These are phyloP conservation scores for Phanerodontia chrysosporium DNA, from an alignment of 768 basidiomycete genomes.

Conservation along the genomic window DNA sequence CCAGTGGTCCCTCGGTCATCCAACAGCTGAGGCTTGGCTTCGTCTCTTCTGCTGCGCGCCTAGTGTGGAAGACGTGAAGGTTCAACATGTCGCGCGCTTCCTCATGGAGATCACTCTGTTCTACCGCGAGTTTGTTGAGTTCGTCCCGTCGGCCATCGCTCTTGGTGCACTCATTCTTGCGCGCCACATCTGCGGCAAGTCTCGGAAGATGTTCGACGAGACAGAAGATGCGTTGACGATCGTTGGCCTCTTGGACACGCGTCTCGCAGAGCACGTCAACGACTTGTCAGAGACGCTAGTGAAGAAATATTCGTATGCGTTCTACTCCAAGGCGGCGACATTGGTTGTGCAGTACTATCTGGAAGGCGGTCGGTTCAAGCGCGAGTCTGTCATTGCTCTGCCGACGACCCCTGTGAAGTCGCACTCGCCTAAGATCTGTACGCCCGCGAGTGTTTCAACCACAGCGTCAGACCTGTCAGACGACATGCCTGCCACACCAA, in stretches of 20 bases:
- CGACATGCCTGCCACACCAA: slow-evolving; percentile 81
- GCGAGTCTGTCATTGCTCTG: slow-evolving; percentile 41
- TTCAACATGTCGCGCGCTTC: slow-evolving; percentile 95
- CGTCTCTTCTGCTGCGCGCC: slow-evolving; percentile 76
- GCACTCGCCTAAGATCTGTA: slow-evolving; percentile 48
- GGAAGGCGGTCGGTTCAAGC: slow-evolving; percentile 72
- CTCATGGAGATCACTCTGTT: slow-evolving; percentile 99
- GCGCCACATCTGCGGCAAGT: slow-evolving; percentile 79
- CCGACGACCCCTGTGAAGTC: slow-evolving; percentile 65
- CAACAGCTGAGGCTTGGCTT: slow-evolving; percentile 97
- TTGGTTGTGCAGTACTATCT: slow-evolving; percentile 93
- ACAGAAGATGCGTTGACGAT: slow-evolving; percentile 80
- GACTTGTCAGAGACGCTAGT: slow-evolving; percentile 93
- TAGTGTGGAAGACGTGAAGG: slow-evolving; percentile 77
- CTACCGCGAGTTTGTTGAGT: slow-evolving; percentile 91
- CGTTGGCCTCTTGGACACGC: slow-evolving; percentile 79
- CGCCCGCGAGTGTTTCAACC: slow-evolving; percentile 73
- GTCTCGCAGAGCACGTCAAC: slow-evolving; percentile 84
- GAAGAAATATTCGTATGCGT: slow-evolving; percentile 96
- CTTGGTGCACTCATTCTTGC: slow-evolving; percentile 87
- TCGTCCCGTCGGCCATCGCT: slow-evolving; percentile 82
- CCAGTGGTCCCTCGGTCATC: slow-evolving; percentile 94
- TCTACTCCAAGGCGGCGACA: slow-evolving; percentile 94
- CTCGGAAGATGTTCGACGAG: slow-evolving; percentile 78
- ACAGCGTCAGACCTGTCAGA: slow-evolving; percentile 73